Evolutionary conservation across 768 basidiomycete species (phyloP).

Genomic region (Tricholomella constricta): DNA sequence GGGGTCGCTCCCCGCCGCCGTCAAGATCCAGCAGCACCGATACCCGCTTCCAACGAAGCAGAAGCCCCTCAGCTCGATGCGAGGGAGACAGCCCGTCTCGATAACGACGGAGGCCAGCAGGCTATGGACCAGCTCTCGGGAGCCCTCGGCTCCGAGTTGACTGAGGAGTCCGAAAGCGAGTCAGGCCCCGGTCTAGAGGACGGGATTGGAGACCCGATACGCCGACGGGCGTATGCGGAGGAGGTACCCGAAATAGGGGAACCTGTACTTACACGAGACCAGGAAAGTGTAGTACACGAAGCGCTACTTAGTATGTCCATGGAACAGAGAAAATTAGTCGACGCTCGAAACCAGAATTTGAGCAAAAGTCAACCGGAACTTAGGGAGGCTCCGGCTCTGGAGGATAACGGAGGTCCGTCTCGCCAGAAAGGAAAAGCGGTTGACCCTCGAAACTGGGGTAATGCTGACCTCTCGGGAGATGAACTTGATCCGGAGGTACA

Average conservation of each 20-base stretch:
- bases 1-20: background rate
- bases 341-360: background rate
- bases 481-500: conserved; percentile 6
- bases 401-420: background rate
- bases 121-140: background rate
- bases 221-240: background rate
- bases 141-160: background rate
- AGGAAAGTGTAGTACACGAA: background rate
- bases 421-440: conserved; percentile 14
- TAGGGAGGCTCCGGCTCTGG: background rate
- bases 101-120: background rate
- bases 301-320: background rate
- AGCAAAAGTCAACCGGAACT: background rate
- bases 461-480: background rate
- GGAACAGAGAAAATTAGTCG: background rate
- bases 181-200: background rate
- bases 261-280: background rate
- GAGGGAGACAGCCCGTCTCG: background rate
- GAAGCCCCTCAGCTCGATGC: background rate
- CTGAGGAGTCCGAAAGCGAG: background rate
- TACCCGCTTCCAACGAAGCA: background rate
- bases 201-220: background rate
- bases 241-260: background rate
- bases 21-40: background rate
- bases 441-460: conserved; percentile 22